Evolutionary conservation across 176 grass and related monocot species (phyloP), one percentile per base, ranked within the genome.

Genomic region (Triticum monococcum): DNA sequence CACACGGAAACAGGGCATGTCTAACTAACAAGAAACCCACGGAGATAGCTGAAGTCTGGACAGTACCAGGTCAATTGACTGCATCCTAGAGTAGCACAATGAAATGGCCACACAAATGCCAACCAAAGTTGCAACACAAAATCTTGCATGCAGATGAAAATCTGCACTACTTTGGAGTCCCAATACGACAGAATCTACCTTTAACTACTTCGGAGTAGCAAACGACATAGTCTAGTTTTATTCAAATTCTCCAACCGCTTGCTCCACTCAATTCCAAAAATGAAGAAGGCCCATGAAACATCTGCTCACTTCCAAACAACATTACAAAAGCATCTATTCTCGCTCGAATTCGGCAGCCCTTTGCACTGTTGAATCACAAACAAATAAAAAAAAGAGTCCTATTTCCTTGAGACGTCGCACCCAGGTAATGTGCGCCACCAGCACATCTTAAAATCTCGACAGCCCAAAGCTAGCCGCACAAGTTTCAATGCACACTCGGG

Each of bases 381-480:
- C 43, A 45, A 10, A 45, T 5, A 45, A 45, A 38, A n/a, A n/a
- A 40, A 6, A 9, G 11, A 38, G 4, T 73, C 72, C 23, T 50
- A 25, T 9, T 48, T 48, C 24, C 3, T 8, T 46, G 23, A 46
- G 40, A 74, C 23, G 1, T 74, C 2, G 22, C 71, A 4, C 25
- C 71, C 6, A 48, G 40, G 4, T 50, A 75, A 50, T 75, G 40
- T 7, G 41, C 7, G 72, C 24, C 72, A 5, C 3, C 3, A 20
- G 20, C 38, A 48, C 33, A 48, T 57, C 52, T 5, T 20, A 81
- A 25, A 64, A 10, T 28, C 56, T n/a, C 5, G 2, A 46, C 40
- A 20, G 60, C 59, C 4, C 41, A 22, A 72, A 82, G 87, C 78
- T 76, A 45, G 48, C 32, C 3, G 30, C 65, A 79, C 30, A 82